Percentiles rank a stretch among this genome's conserved stretches.
These are phyloP conservation scores for Cordyceps sp. DNA, from an alignment of 2,329 filamentous ascomycete species.

Conservation along the genomic window DNA sequence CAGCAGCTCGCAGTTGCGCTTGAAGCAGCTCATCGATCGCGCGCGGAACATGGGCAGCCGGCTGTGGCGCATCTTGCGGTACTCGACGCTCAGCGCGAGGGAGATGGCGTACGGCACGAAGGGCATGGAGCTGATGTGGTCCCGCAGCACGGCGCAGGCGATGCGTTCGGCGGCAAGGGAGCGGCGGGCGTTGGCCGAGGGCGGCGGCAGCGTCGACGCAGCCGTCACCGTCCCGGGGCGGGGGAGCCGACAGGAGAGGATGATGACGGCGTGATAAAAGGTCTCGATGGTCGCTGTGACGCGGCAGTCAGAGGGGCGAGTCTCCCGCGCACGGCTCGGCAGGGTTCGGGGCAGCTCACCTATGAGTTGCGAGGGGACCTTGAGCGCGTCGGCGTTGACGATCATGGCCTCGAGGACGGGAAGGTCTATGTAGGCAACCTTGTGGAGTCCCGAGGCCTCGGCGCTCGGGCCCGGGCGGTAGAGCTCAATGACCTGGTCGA, in stretches of 20 bases:
- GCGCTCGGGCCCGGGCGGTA: conserved; percentile 36
- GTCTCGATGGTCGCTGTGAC: conserved; percentile 39
- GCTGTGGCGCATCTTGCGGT: conserved; percentile 47
- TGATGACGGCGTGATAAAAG: conserved; percentile 47
- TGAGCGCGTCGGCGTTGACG: conserved; percentile 32
- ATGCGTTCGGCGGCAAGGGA: conserved; percentile 42
- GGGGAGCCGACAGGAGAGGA: conserved; percentile 41
- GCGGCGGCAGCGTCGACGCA: conserved; percentile 25
- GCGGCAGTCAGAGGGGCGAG: neutral
- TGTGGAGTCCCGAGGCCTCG: conserved; percentile 21
- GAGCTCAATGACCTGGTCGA: conserved; percentile 42
- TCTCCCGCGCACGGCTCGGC: neutral
- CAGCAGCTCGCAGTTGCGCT: conserved; percentile 34
- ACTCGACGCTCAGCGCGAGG: conserved; percentile 43
- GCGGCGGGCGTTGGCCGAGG: conserved; percentile 36
- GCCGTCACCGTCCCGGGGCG: conserved; percentile 20
- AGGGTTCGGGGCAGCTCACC: conserved; percentile 21
- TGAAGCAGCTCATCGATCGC: conserved; percentile 36
- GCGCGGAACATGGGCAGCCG: conserved; percentile 40
- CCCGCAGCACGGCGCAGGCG: conserved; percentile 32
- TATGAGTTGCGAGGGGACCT: conserved; percentile 29
- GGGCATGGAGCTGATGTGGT: conserved; percentile 35
- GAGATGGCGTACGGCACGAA: conserved; percentile 46
- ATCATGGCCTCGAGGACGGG: conserved; percentile 42
- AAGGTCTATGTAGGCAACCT: conserved; percentile 31